These are phyloP conservation scores for Acidomyces sp. DNA, from an alignment of 495 filamentous ascomycete species.

Conservation along the genomic window DNA sequence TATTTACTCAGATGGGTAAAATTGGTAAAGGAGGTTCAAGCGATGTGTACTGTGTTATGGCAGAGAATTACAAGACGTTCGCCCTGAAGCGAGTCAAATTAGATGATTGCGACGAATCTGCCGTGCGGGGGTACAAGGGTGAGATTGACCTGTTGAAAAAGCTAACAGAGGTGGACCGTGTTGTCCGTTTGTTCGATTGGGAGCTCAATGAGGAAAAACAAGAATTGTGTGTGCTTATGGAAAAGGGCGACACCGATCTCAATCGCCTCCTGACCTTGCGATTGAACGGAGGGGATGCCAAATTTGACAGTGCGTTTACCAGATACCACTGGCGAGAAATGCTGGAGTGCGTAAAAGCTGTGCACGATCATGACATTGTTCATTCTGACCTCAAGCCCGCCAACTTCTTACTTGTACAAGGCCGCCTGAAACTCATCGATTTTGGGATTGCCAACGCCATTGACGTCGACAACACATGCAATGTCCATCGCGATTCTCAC, in stretches of 20 bases:
- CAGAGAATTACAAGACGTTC: slow-evolving; percentile 88
- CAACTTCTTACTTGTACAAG: slow-evolving; percentile 41
- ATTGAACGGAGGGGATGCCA: slow-evolving; percentile 49
- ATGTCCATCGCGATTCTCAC: slow-evolving; percentile 90
- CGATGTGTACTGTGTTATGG: slow-evolving; percentile 91
- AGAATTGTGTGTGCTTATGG: slow-evolving; percentile 85
- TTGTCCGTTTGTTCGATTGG: slow-evolving; percentile 81
- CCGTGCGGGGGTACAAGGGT: slow-evolving; percentile 82
- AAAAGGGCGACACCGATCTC: slow-evolving; percentile 91
- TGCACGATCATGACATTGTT: slow-evolving; percentile 80
- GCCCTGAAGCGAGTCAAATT: slow-evolving; percentile 86
- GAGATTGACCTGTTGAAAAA: slow-evolving; percentile 87
- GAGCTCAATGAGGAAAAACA: slow-evolving; percentile 85
- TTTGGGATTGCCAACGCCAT: slow-evolving; percentile 98
- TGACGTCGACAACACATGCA: slow-evolving; percentile 79
- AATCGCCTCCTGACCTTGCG: slow-evolving; percentile 69
- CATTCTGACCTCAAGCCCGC: slow-evolving; percentile 94
- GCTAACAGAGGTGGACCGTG: slow-evolving; percentile 69
- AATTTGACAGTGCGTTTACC: slow-evolving; percentile 79
- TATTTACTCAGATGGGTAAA: slow-evolving; percentile 74
- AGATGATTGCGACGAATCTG: slow-evolving; percentile 72
- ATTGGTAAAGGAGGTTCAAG: slow-evolving; percentile 86
- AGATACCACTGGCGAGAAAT: slow-evolving; percentile 98
- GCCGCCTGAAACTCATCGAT: slow-evolving; percentile 35
- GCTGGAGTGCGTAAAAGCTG: slow-evolving; percentile 84